Evolutionary conservation across 495 filamentous ascomycete genomes (phyloP).

Genomic region (Neurospora cerealis): DNA sequence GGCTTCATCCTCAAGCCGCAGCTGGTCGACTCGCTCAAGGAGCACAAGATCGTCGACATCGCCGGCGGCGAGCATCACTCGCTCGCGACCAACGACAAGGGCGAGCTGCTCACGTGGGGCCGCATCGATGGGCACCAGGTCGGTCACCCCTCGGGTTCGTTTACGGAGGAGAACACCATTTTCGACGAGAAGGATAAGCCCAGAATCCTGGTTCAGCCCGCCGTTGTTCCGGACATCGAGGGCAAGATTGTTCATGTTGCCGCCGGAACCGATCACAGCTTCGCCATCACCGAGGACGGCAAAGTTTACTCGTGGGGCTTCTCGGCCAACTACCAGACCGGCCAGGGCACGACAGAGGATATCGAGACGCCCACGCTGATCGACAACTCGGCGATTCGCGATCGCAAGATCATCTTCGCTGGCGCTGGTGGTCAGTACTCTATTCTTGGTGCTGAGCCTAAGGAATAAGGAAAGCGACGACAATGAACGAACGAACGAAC

Average conservation of each 20-base stretch:
- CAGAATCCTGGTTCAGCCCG: slow-evolving; percentile 48
- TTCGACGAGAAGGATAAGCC: slow-evolving; percentile 44
- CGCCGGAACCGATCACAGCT: slow-evolving; percentile 47
- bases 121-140: slow-evolving; percentile 54
- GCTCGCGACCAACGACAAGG: slow-evolving; percentile 49
- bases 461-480: background rate
- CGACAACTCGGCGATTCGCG: slow-evolving; percentile 51
- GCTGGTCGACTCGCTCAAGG: slow-evolving; percentile 38
- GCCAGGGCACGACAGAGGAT: slow-evolving; percentile 48
- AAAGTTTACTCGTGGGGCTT: slow-evolving; percentile 64
- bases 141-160: slow-evolving; percentile 42
- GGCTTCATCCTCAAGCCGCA: slow-evolving; percentile 42
- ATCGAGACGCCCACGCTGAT: slow-evolving; percentile 49
- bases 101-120: slow-evolving; percentile 59
- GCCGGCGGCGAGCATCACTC: slow-evolving; percentile 62
- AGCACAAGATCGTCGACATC: slow-evolving; percentile 42
- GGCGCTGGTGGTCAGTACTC: slow-evolving; percentile 59
- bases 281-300: slow-evolving; percentile 50
- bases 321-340: slow-evolving; percentile 56
- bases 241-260: slow-evolving; percentile 27
- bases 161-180: slow-evolving; percentile 46
- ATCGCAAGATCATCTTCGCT: slow-evolving; percentile 46
- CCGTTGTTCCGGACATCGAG: slow-evolving; percentile 18
- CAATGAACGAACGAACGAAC: background rate
- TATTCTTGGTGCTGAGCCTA: slow-evolving; percentile 36